Percentiles rank a stretch among this genome's conserved stretches.
phyloP scores from a whole-genome alignment of 2,329 filamentous ascomycete species.

The Xylaria sp. region DNA sequence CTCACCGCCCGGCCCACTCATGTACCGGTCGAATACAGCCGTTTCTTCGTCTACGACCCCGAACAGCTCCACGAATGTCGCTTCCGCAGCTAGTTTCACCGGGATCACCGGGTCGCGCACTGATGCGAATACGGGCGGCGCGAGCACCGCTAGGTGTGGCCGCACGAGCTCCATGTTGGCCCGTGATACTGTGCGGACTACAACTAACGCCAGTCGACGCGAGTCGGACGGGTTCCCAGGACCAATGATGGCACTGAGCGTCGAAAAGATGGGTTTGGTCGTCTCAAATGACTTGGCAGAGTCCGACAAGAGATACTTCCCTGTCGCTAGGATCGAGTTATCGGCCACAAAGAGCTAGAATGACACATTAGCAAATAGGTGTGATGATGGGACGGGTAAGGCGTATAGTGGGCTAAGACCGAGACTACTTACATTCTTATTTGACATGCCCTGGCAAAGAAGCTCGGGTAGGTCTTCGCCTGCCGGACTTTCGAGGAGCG shows the following conservation, averaged over 20 bases:
- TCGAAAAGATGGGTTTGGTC: constrained; percentile 79
- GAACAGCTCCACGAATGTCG: constrained; percentile 90
- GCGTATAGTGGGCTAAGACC: too few species aligned
- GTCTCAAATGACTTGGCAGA: constrained; percentile 74
- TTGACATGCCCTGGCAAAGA: constrained; percentile 78
- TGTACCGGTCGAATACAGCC: constrained; percentile 89
- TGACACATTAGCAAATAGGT: constrained; percentile 6
- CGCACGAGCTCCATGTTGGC: constrained; percentile 79
- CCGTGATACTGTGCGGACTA: constrained; percentile 83
- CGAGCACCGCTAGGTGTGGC: constrained; percentile 80
- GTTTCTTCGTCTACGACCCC: constrained; percentile 85
- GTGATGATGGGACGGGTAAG: neutral
- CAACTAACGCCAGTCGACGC: constrained; percentile 83
- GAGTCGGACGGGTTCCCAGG: constrained; percentile 82
- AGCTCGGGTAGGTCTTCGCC: constrained; percentile 76
- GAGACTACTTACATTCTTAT: constrained; percentile 69
- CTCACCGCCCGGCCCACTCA: constrained; percentile 68
- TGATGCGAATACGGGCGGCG: constrained; percentile 82
- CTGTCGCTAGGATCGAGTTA: constrained; percentile 86
- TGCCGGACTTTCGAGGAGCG: constrained; percentile 68
- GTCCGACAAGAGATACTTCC: constrained; percentile 82
- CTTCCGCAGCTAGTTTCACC: constrained; percentile 92
- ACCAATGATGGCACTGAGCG: constrained; percentile 74
- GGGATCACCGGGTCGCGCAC: constrained; percentile 93
- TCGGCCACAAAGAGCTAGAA: constrained; percentile 79